Percentiles rank a stretch among this genome's conserved stretches.
phyloP scores from a whole-genome alignment of 2,329 filamentous ascomycete genomes.

The Aplosporella prunicola region DNA sequence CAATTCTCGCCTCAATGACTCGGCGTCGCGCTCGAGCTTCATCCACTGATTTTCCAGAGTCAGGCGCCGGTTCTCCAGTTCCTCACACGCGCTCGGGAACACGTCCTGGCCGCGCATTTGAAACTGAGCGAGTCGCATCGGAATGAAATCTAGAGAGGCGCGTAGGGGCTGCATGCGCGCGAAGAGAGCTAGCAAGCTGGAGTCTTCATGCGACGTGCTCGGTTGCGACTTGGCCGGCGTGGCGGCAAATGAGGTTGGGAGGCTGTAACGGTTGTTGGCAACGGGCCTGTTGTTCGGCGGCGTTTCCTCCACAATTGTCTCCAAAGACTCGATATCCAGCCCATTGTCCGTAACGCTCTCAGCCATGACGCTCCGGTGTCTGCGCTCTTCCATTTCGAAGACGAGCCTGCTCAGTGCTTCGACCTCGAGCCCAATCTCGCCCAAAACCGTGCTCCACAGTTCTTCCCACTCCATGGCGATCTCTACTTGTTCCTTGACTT shows the following conservation, averaged over 20 bases:
- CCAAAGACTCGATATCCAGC: conserved; percentile 76
- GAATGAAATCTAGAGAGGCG: conserved; percentile 88
- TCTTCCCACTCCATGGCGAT: conserved; percentile 99
- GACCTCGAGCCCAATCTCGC: conserved; percentile 84
- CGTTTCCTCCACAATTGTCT: conserved; percentile 86
- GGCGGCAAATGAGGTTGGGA: conserved; percentile 50
- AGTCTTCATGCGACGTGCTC: conserved; percentile 64
- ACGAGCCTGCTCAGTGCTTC: conserved; percentile 71
- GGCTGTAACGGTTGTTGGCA: conserved; percentile 57
- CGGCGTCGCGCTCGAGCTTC: conserved; percentile 81
- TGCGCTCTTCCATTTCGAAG: conserved; percentile 95
- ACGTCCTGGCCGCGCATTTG: conserved; percentile 63
- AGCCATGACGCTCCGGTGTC: conserved; percentile 70
- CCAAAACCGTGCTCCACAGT: conserved; percentile 85
- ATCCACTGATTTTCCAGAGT: conserved; percentile 78
- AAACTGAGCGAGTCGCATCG: conserved; percentile 87
- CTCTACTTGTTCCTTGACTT: conserved; percentile 82
- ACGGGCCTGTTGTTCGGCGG: conserved; percentile 47
- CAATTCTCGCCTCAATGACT: conserved; percentile 78
- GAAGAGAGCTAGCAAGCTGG: conserved; percentile 79
- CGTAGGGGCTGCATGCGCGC: conserved; percentile 90
- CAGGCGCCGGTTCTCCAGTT: conserved; percentile 65
- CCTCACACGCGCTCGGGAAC: conserved; percentile 86
- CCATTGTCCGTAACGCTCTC: conserved; percentile 46
- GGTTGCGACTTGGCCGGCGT: conserved; percentile 52